Evolutionary conservation across 257 asterid genomes (phyloP).

Genomic region (Anisodus acutangulus): DNA sequence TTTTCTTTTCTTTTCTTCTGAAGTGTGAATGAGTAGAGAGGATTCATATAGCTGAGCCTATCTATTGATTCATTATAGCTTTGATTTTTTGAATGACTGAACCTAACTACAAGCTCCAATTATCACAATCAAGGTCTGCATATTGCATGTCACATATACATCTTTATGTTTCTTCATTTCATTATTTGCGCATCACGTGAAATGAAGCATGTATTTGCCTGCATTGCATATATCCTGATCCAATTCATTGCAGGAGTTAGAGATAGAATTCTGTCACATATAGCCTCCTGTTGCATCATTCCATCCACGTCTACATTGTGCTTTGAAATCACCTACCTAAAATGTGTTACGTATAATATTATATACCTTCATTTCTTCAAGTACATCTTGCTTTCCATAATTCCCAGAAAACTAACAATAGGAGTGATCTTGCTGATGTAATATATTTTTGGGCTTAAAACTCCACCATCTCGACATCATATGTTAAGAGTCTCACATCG

Average conservation of each 20-base stretch:
- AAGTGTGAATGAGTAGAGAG: not conserved
- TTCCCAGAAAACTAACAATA: no score
- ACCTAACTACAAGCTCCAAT: not conserved
- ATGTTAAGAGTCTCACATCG: no score
- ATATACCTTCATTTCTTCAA: no score
- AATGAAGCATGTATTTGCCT: not conserved
- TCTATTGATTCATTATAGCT: not conserved
- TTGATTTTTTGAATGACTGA: not conserved
- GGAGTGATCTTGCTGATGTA: no score
- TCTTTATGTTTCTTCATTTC: not conserved
- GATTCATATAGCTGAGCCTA: not conserved
- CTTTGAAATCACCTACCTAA: no score
- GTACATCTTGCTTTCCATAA: no score
- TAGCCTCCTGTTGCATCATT: not conserved
- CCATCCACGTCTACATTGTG: not conserved
- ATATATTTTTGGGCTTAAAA: no score
- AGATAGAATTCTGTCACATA: no score
- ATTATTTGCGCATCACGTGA: not conserved
- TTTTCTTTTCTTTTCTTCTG: not conserved
- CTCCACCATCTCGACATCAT: no score
- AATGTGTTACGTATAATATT: no score
- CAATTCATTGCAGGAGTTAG: no score
- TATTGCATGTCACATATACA: not conserved
- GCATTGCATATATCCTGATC: not conserved
- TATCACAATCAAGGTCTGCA: not conserved